A percentile compares a stretch with the other conserved stretches of the same genome.
Conservation (phyloP, 177 flowering plant genomes). For the Vitis hybrid region DNA sequence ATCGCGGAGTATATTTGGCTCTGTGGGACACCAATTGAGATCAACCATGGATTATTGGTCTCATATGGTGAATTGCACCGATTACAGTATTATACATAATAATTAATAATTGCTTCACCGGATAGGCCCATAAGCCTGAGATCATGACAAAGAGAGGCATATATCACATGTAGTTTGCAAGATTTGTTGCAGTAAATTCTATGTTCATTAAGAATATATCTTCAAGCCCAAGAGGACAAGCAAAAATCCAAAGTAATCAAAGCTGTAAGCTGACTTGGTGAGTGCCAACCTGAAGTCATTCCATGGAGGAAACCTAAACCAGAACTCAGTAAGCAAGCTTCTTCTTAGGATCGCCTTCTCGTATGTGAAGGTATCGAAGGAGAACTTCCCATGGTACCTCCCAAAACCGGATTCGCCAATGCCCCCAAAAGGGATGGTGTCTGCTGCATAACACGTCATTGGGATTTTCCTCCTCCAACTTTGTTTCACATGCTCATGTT, state of each 20-base stretch:
- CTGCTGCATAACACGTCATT: conserved; percentile 21
- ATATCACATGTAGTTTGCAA: no score
- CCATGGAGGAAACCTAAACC: conserved; percentile 72
- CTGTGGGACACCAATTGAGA: no score
- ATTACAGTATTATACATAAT: no score
- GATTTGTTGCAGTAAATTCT: no score
- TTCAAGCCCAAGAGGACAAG: conserved; percentile 44
- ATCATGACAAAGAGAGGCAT: no score
- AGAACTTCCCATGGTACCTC: conserved; percentile 62
- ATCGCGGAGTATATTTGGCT: no score
- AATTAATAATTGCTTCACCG: no score
- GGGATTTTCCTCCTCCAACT: no score
- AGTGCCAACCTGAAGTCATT: conserved; percentile 39
- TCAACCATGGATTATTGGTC: no score
- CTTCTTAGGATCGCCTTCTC: conserved; percentile 42
- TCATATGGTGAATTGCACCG: no score
- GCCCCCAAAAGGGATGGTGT: conserved; percentile 63
- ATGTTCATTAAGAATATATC: conserved; percentile 3
- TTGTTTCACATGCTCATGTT: no score
- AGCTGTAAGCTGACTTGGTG: conserved; percentile 28
- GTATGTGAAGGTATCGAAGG: conserved; percentile 58
- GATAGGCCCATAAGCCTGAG: no score
- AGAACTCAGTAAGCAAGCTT: conserved; percentile 44
- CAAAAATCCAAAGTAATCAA: conserved; percentile 37
- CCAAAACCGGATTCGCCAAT: conserved; percentile 65